Percentiles rank a stretch among this genome's conserved stretches.
Conservation (phyloP, 2,329 filamentous ascomycete genomes). For the Beauveria bassiana region DNA sequence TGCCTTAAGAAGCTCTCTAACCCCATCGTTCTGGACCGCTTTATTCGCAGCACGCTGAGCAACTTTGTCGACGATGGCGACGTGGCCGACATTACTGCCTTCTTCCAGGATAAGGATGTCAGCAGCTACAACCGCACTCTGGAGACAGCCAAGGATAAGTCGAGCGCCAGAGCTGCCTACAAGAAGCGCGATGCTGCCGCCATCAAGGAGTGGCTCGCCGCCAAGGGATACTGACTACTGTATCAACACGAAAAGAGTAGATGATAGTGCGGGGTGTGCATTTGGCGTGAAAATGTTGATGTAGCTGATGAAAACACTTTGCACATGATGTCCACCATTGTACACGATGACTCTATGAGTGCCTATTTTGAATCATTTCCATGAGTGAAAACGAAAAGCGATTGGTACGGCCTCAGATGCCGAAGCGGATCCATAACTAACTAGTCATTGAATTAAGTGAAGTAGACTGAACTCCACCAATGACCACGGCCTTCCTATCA, state of each 20-base stretch:
- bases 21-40: slow-evolving; percentile 82
- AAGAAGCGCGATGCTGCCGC: slow-evolving; percentile 64
- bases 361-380: neutral
- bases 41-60: slow-evolving; percentile 68
- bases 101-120: slow-evolving; percentile 84
- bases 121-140: slow-evolving; percentile 80
- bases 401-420: too few relatives aligned
- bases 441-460: too few relatives aligned
- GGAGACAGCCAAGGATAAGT: slow-evolving; percentile 77
- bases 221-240: slow-evolving; percentile 36
- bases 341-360: neutral
- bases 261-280: neutral
- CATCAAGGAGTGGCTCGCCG: slow-evolving; percentile 69
- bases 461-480: neutral
- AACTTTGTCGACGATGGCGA: slow-evolving; percentile 67
- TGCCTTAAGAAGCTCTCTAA: slow-evolving; percentile 69
- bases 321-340: neutral
- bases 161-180: slow-evolving; percentile 77
- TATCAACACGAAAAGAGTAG: neutral
- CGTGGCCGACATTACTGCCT: slow-evolving; percentile 68
- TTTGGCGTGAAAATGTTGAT: neutral
- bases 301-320: neutral
- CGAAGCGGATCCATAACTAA: too few relatives aligned
- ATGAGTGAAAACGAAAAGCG: neutral
- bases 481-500: neutral